A percentile compares a stretch with the other conserved stretches of the same genome.
Conservation (phyloP, 176 grass and related monocot genomes). For the Microstegium vimineum region DNA sequence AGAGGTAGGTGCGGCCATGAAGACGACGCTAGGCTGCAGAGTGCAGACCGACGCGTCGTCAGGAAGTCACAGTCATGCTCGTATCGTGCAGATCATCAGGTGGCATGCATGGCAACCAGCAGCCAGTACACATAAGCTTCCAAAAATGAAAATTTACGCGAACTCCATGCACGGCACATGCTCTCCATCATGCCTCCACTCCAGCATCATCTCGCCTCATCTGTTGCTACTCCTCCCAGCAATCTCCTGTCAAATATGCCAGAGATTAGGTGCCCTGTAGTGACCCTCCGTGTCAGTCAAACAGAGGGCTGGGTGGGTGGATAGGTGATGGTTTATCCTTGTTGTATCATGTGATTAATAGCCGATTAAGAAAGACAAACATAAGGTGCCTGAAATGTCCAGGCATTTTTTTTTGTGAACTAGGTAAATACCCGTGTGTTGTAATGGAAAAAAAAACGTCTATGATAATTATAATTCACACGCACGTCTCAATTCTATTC, state of each 20-base stretch:
- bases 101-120: not conserved
- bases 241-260: not conserved
- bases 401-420: no score
- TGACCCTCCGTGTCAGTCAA: slow-evolving; percentile 1
- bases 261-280: not conserved
- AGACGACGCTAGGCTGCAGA: no score
- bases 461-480: no score
- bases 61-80: not conserved
- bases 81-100: slow-evolving; percentile 1
- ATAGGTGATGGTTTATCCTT: not conserved
- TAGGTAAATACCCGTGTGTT: no score
- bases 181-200: not conserved
- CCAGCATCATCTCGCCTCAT: not conserved
- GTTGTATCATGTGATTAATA: not conserved
- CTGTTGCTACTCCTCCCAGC: not conserved
- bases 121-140: not conserved
- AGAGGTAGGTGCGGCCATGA: no score
- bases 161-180: not conserved
- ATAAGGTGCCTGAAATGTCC: not conserved
- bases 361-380: not conserved
- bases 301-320: not conserved
- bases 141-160: not conserved
- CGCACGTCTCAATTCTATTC: no score
- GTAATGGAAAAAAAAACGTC: no score
- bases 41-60: not conserved